phyloP scores from a whole-genome alignment of 116 monocot species.

The Cymodocea nodosa region DNA sequence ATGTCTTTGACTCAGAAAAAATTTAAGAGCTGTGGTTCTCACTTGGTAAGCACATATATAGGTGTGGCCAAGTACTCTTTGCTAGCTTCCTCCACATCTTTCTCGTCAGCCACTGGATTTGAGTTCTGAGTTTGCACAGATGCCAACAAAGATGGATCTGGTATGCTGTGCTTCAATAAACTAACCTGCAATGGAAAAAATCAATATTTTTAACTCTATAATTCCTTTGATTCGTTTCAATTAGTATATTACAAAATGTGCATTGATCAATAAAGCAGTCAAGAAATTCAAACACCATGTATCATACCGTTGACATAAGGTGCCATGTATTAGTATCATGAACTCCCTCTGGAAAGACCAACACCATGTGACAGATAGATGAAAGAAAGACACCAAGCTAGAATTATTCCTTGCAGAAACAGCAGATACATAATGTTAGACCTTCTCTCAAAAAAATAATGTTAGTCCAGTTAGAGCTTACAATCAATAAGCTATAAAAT shows the following conservation, averaged over 20 bases:
- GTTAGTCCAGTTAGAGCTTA: neutral
- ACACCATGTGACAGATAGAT: conserved; percentile 78
- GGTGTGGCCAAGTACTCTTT: conserved; percentile 54
- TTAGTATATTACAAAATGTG: neutral
- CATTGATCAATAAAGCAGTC: neutral
- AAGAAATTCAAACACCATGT: neutral
- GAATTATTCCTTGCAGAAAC: conserved; percentile 54
- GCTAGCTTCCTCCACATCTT: conserved; percentile 10
- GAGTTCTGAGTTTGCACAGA: conserved; percentile 27
- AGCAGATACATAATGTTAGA: neutral
- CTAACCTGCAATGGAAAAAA: conserved; percentile 38
- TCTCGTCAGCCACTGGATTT: conserved; percentile 34
- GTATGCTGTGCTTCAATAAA: conserved; percentile 83
- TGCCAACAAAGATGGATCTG: conserved; percentile 60
- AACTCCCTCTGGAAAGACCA: conserved; percentile 77
- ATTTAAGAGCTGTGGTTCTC: conserved; percentile 8
- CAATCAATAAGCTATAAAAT: neutral
- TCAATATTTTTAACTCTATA: neutral
- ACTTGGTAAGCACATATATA: conserved; percentile 79
- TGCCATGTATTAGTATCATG: conserved; percentile 76
- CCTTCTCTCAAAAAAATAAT: conserved; percentile 5
- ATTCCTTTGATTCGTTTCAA: neutral
- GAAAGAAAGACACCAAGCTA: conserved; percentile 88
- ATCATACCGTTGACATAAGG: conserved; percentile 69
- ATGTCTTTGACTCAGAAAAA: neutral